Conservation (phyloP, 2,329 filamentous ascomycete species). For the Blastomyces gilchristii region DNA sequence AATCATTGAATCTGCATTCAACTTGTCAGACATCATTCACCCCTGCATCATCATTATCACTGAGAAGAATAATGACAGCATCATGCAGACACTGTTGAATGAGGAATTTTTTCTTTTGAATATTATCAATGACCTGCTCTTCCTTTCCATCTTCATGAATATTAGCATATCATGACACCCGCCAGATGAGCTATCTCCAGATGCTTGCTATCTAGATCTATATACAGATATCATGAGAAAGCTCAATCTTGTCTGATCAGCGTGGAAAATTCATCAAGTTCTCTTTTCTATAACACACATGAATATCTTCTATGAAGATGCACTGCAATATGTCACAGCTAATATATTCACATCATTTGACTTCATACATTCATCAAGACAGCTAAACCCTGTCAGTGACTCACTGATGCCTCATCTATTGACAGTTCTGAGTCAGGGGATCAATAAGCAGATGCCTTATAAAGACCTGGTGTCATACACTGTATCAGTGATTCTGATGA, state of each 20-base stretch:
- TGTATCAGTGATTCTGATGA: slow-evolving; percentile 13
- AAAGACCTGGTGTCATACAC: slow-evolving; percentile 8
- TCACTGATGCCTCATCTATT: slow-evolving; percentile 1
- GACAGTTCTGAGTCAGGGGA: not conserved
- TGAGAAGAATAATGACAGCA: not conserved
- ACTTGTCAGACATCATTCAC: slow-evolving; percentile 7
- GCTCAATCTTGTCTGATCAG: not conserved
- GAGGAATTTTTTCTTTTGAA: not conserved
- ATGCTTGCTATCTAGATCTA: not conserved
- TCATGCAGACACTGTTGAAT: not conserved
- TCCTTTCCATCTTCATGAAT: not conserved
- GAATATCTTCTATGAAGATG: slow-evolving; percentile 4
- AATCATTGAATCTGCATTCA: slow-evolving; percentile 8
- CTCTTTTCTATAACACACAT: slow-evolving; percentile 3
- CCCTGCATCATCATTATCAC: not conserved
- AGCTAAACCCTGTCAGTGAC: not conserved
- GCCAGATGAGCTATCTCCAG: not conserved
- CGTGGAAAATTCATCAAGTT: not conserved
- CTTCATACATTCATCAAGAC: slow-evolving; percentile 4
- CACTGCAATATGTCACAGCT: not conserved
- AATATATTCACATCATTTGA: slow-evolving; percentile 3
- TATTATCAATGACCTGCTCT: not conserved
- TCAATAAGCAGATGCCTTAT: not conserved
- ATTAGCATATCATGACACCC: not conserved
- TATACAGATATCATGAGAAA: not conserved